phyloP scores from a whole-genome alignment of 805 yeast species.

The Kuraishia hungarica region DNA sequence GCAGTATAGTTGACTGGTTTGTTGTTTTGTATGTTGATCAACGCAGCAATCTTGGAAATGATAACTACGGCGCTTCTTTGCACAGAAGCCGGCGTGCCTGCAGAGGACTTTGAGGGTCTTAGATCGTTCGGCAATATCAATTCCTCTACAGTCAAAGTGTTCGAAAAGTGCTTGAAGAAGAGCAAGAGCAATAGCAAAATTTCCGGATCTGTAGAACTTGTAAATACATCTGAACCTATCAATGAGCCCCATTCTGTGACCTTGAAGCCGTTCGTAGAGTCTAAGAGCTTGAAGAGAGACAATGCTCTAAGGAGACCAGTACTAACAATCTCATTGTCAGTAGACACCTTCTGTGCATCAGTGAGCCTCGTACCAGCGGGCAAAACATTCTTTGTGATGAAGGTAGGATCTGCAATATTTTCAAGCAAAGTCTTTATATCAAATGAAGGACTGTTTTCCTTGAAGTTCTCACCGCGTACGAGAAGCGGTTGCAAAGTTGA shows the following conservation, averaged over 20 bases:
- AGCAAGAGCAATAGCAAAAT: constrained; percentile 38
- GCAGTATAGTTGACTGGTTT: constrained; percentile 53
- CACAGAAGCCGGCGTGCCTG: constrained; percentile 31
- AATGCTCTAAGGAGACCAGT: constrained; percentile 49
- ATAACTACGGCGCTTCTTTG: constrained; percentile 26
- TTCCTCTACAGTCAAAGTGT: constrained; percentile 31
- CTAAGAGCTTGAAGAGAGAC: constrained; percentile 40
- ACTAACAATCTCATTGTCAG: constrained; percentile 45
- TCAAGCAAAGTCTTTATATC: constrained; percentile 21
- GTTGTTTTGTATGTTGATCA: constrained; percentile 37
- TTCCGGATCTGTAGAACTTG: constrained; percentile 23
- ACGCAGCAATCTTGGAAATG: constrained; percentile 38
- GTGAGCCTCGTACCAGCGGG: neutral
- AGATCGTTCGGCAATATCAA: constrained; percentile 25
- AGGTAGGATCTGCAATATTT: constrained; percentile 15
- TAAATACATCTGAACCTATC: constrained; percentile 24
- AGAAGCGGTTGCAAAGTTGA: constrained; percentile 26
- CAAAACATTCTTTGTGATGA: neutral
- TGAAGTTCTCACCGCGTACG: constrained; percentile 16
- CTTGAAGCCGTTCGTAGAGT: constrained; percentile 26
- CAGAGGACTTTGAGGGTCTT: constrained; percentile 12
- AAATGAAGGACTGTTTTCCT: constrained; percentile 20
- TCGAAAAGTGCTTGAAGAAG: constrained; percentile 27
- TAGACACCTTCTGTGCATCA: constrained; percentile 8
- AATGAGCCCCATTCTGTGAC: constrained; percentile 45